Evolutionary conservation across 1,284 basidiomycete species (phyloP).

Genomic region (Malassezia dermatis): DNA sequence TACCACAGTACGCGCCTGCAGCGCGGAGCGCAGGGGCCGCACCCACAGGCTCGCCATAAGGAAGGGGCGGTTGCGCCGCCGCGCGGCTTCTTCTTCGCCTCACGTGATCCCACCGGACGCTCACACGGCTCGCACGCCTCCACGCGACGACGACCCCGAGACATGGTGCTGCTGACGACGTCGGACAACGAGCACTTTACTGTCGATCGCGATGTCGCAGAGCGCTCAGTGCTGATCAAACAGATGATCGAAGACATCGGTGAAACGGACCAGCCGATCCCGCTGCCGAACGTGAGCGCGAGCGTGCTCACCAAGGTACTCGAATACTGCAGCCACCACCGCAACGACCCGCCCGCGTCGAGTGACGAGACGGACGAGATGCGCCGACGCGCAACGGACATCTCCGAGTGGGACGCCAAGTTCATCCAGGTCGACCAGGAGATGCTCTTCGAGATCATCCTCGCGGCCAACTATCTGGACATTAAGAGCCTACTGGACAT

Average conservation of each 20-base stretch:
- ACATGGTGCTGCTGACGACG: slow-evolving; percentile 49
- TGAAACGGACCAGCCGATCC: slow-evolving; percentile 64
- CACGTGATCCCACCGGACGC: slow-evolving; percentile 7
- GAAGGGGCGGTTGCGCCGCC: background rate
- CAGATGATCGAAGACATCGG: slow-evolving; percentile 78
- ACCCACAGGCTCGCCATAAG: background rate
- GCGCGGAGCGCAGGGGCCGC: background rate
- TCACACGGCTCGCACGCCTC: background rate
- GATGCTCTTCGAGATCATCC: slow-evolving; percentile 97
- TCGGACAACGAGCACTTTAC: slow-evolving; percentile 93
- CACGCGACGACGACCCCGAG: background rate
- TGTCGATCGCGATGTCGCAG: slow-evolving; percentile 86
- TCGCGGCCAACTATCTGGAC: slow-evolving; percentile 98
- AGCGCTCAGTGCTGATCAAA: slow-evolving; percentile 91
- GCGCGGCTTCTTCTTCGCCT: background rate
- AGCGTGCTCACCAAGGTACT: slow-evolving; percentile 96
- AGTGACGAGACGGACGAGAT: slow-evolving; percentile 68
- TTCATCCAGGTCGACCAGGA: slow-evolving; percentile 88
- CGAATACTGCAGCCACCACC: slow-evolving; percentile 98
- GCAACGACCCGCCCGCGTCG: slow-evolving; percentile 84
- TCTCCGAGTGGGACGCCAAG: slow-evolving; percentile 98
- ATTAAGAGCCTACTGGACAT: slow-evolving; percentile 98
- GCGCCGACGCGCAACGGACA: slow-evolving; percentile 93
- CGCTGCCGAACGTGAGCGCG: slow-evolving; percentile 90
- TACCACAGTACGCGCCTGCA: background rate